A percentile compares a stretch with the other conserved stretches of the same genome.
phyloP scores from a whole-genome alignment of 352 stramenopile genomes.

The Discostella stelligera region DNA sequence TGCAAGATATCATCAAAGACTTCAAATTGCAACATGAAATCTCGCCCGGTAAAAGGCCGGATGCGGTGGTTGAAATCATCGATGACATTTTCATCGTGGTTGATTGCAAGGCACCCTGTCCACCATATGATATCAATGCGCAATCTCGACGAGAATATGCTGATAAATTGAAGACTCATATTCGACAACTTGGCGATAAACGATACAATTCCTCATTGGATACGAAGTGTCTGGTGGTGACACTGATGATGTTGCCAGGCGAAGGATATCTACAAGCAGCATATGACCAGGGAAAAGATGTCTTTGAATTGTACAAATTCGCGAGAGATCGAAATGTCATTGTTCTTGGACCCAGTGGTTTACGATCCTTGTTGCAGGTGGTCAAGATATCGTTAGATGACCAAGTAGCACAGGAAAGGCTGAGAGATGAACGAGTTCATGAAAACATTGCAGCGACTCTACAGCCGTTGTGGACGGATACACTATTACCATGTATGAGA shows the following conservation, averaged over 20 bases:
- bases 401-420: constrained; percentile 10
- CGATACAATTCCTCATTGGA: not conserved
- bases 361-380: constrained; percentile 13
- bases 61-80: constrained; percentile 11
- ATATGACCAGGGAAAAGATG: constrained; percentile 16
- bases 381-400: constrained; percentile 17
- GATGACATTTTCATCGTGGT: constrained; percentile 10
- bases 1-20: constrained; percentile 6
- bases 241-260: constrained; percentile 17
- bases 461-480: constrained; percentile 16
- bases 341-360: constrained; percentile 10
- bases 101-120: constrained; percentile 10
- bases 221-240: not conserved
- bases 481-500: constrained; percentile 2
- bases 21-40: constrained; percentile 14
- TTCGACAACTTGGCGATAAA: constrained; percentile 15
- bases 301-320: constrained; percentile 11
- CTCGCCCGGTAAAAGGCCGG: constrained; percentile 7
- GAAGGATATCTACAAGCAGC: constrained; percentile 16
- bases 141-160: constrained; percentile 9
- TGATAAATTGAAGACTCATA: constrained; percentile 14
- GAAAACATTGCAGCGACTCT: constrained; percentile 18
- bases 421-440: constrained; percentile 1
- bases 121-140: not conserved
- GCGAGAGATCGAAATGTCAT: constrained; percentile 12